These are phyloP conservation scores for Luvunga scandens DNA, from an alignment of 345 rosid genomes.

Conservation along the genomic window DNA sequence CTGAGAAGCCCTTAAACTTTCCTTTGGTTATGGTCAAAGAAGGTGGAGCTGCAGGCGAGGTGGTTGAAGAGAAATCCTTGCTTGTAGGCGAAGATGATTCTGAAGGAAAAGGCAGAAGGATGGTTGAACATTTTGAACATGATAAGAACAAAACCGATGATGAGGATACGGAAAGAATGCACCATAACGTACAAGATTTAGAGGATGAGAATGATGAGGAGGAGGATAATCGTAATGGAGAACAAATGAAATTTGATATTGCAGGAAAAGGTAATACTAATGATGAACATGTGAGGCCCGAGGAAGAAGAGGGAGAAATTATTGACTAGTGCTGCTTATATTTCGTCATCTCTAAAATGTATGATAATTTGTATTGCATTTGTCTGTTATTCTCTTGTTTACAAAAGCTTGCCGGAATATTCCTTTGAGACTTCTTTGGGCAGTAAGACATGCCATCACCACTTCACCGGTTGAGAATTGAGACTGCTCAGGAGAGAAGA, in stretches of 20 bases:
- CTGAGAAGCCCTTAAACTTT: slow-evolving; percentile 58
- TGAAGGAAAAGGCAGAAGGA: slow-evolving; percentile 15
- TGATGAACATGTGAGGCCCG: slow-evolving; percentile 12
- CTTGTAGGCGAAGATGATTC: slow-evolving; percentile 11
- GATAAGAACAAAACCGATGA: no score
- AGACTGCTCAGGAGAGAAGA: no score
- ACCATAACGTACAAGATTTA: background rate
- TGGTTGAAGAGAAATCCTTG: slow-evolving; percentile 24
- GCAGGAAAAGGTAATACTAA: slow-evolving; percentile 3
- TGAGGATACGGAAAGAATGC: slow-evolving; percentile 5
- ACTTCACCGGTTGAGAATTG: no score
- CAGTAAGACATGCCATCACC: background rate
- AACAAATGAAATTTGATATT: background rate
- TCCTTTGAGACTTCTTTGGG: background rate
- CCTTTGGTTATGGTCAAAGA: slow-evolving; percentile 56
- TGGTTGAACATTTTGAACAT: slow-evolving; percentile 5
- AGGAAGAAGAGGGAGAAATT: slow-evolving; percentile 64
- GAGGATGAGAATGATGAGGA: slow-evolving; percentile 3
- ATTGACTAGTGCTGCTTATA: slow-evolving; percentile 30
- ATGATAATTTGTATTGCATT: background rate
- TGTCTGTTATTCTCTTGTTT: no score
- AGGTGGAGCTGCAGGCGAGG: slow-evolving; percentile 32
- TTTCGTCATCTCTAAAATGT: background rate
- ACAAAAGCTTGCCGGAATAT: background rate
- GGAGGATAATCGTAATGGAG: background rate